Evolutionary conservation across 495 filamentous ascomycete genomes (phyloP).

Genomic region (Gamarada debralockiae): DNA sequence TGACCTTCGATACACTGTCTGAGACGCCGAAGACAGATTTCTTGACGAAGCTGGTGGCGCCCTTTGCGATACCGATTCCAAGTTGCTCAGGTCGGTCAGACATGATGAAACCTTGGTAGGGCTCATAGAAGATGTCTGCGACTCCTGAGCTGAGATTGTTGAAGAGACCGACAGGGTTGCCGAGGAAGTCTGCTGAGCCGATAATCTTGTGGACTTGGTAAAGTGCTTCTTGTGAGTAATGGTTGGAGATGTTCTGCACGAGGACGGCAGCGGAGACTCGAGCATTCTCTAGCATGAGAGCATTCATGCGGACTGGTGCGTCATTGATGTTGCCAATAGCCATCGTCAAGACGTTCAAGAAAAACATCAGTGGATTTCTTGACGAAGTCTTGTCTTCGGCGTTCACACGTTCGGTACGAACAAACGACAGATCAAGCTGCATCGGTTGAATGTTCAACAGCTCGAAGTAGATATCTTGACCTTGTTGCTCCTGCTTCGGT

Average conservation of each 20-base stretch:
- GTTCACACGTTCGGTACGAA: slow-evolving; percentile 94
- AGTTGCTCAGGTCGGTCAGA: slow-evolving; percentile 92
- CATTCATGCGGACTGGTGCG: slow-evolving; percentile 87
- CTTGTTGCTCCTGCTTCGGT: slow-evolving; percentile 75
- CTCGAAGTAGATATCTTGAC: slow-evolving; percentile 96
- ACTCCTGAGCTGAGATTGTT: slow-evolving; percentile 97
- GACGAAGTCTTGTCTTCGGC: slow-evolving; percentile 90
- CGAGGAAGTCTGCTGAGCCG: slow-evolving; percentile 96
- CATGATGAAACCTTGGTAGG: slow-evolving; percentile 96
- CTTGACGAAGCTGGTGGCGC: slow-evolving; percentile 94
- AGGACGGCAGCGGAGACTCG: slow-evolving; percentile 84
- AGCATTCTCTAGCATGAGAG: slow-evolving; percentile 92
- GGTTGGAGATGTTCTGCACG: slow-evolving; percentile 77
- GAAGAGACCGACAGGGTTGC: slow-evolving; percentile 96
- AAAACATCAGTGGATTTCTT: slow-evolving; percentile 93
- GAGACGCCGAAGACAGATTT: slow-evolving; percentile 97
- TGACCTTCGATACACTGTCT: slow-evolving; percentile 94
- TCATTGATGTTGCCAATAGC: slow-evolving; percentile 98
- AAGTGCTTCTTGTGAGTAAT: slow-evolving; percentile 95
- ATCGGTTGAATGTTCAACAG: slow-evolving; percentile 94
- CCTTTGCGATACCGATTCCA: slow-evolving; percentile 91
- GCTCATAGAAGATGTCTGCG: slow-evolving; percentile 97
- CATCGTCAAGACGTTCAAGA: slow-evolving; percentile 98
- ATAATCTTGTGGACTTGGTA: slow-evolving; percentile 95
- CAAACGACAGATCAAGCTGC: slow-evolving; percentile 95